Percentiles rank a stretch among this genome's conserved stretches.
phyloP scores from a whole-genome alignment of 139 green algal genomes.

The Chlorella sp. region DNA sequence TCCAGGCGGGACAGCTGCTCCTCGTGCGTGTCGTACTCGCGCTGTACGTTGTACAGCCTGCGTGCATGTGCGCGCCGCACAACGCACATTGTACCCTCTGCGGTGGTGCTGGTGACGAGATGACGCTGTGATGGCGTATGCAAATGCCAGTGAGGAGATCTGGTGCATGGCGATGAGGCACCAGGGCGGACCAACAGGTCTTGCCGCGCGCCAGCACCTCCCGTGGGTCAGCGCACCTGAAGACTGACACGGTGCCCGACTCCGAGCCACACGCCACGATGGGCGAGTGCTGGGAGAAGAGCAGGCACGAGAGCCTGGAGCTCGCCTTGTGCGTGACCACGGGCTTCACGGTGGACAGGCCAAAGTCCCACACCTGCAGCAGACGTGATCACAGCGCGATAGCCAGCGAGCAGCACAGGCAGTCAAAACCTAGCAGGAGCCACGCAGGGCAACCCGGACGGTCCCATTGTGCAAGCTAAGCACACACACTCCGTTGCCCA shows the following conservation, averaged over 20 bases:
- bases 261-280: conserved; percentile 57
- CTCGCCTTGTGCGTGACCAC: conserved; percentile 51
- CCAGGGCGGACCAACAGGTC: not conserved
- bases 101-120: too few relatives aligned
- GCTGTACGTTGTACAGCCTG: conserved; percentile 45
- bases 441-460: not conserved
- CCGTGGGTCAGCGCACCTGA: conserved; percentile 3
- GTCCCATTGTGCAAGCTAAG: not conserved
- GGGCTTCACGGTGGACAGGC: conserved; percentile 63
- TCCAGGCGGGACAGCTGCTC: conserved; percentile 49
- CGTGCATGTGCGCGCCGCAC: too few relatives aligned
- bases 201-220: not conserved
- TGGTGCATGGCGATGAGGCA: not conserved
- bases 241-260: conserved; percentile 44
- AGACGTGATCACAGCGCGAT: not conserved
- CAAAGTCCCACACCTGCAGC: conserved; percentile 69
- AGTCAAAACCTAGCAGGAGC: not conserved
- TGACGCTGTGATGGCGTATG: too few relatives aligned
- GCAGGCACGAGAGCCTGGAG: conserved; percentile 40
- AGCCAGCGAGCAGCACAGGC: not conserved
- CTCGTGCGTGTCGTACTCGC: conserved; percentile 35
- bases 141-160: not conserved
- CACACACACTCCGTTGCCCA: not conserved
- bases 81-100: too few relatives aligned
- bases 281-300: conserved; percentile 50